Percentiles rank a stretch among this genome's conserved stretches.
phyloP scores from a whole-genome alignment of 2,329 filamentous ascomycete species.

The Coccinonectria pachysandricola region DNA sequence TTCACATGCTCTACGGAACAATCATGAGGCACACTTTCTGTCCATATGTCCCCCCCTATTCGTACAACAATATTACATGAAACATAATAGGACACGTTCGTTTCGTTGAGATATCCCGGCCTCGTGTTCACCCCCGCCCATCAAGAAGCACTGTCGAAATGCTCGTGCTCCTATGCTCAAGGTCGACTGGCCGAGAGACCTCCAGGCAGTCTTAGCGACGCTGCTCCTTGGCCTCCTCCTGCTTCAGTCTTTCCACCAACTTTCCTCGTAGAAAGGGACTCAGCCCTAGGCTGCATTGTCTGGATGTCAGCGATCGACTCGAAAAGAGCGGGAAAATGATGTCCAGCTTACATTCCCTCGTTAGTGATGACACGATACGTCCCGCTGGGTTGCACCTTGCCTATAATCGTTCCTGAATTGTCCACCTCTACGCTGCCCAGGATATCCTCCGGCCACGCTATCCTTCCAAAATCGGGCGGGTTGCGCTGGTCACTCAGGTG shows the following conservation, averaged over 20 bases:
- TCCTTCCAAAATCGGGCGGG: constrained; percentile 56
- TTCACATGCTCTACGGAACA: too few species aligned
- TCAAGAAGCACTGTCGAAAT: too few species aligned
- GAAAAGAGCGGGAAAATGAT: not conserved
- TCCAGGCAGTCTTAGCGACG: too few species aligned
- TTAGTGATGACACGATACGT: constrained; percentile 56
- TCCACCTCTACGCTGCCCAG: constrained; percentile 58
- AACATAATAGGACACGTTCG: too few species aligned
- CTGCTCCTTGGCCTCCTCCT: constrained; percentile 42
- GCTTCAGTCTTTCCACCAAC: constrained; percentile 39
- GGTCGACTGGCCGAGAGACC: too few species aligned
- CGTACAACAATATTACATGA: too few species aligned
- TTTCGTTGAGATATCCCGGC: too few species aligned
- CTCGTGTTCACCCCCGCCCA: too few species aligned
- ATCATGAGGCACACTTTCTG: too few species aligned
- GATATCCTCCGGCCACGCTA: constrained; percentile 61
- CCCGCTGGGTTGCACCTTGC: constrained; percentile 48
- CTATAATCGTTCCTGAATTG: constrained; percentile 44
- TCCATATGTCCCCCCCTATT: too few species aligned
- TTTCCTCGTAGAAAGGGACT: constrained; percentile 40
- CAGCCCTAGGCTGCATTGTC: constrained; percentile 18
- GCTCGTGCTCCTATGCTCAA: too few species aligned
- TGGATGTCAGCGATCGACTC: not conserved
- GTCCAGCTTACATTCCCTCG: constrained; percentile 54
- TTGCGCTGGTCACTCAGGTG: constrained; percentile 56